phyloP scores from a whole-genome alignment of 2,329 filamentous ascomycete species.

The Colletotrichum cuscutae region DNA sequence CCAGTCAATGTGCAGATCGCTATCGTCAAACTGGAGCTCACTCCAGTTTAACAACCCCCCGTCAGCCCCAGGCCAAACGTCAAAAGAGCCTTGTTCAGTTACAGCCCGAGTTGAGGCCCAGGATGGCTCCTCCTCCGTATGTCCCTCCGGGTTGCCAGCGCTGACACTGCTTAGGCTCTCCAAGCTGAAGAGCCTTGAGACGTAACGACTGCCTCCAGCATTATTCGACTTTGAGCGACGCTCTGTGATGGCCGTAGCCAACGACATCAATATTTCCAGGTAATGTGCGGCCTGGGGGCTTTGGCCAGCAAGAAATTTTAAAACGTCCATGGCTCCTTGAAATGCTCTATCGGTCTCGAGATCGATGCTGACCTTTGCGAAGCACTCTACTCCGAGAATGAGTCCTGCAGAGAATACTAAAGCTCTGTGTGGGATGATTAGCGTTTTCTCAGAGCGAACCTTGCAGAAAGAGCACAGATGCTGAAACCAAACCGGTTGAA shows the following conservation, averaged over 20 bases:
- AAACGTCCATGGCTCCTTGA: neutral
- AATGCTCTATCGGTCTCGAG: neutral
- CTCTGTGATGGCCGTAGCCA: neutral
- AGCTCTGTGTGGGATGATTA: neutral
- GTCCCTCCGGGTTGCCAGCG: neutral
- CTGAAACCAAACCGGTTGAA: neutral
- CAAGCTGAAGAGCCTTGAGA: neutral
- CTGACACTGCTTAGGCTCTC: neutral
- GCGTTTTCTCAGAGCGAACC: too few relatives aligned
- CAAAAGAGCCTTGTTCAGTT: neutral
- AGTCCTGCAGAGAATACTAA: neutral
- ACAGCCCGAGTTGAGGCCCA: neutral
- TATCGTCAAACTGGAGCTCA: neutral
- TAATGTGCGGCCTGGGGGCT: neutral
- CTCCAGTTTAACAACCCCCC: neutral
- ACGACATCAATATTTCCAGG: neutral
- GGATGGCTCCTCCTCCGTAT: neutral
- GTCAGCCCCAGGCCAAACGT: neutral
- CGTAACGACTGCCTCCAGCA: neutral
- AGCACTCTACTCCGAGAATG: neutral
- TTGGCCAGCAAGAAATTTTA: neutral
- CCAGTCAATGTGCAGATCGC: neutral
- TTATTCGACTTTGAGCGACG: neutral
- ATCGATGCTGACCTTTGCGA: neutral
- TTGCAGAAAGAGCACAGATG: neutral